These are phyloP conservation scores for Apiospora hydei DNA, from an alignment of 2,329 filamentous ascomycete genomes.

Conservation along the genomic window DNA sequence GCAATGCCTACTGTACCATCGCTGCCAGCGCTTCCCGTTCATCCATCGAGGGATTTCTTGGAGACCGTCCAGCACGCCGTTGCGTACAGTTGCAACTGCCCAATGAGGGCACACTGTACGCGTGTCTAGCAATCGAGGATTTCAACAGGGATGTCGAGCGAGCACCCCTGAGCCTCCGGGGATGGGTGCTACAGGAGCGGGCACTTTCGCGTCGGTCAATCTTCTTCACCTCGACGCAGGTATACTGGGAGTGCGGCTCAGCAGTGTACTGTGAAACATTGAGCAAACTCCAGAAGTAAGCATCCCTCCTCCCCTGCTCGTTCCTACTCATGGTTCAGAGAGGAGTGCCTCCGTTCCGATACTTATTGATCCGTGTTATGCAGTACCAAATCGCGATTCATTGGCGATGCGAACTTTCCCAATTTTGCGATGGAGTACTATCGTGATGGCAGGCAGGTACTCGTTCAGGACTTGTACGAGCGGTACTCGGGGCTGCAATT, in stretches of 20 bases:
- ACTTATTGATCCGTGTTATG: too few species aligned
- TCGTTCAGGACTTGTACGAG: slow-evolving; percentile 32
- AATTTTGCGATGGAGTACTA: slow-evolving; percentile 30
- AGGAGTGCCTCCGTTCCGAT: too few species aligned
- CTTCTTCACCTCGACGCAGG: slow-evolving; percentile 30
- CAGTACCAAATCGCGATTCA: slow-evolving; percentile 30
- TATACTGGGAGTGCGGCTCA: slow-evolving; percentile 33
- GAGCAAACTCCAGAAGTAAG: slow-evolving; percentile 30
- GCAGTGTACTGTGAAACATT: slow-evolving; percentile 31
- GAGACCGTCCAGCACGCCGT: neutral
- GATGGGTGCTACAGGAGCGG: slow-evolving; percentile 33
- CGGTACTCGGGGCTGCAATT: slow-evolving; percentile 31
- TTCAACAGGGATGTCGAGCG: slow-evolving; percentile 31
- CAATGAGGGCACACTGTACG: slow-evolving; percentile 14
- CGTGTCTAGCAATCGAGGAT: slow-evolving; percentile 31
- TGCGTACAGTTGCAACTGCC: neutral
- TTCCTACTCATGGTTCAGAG: too few species aligned
- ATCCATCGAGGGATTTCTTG: neutral
- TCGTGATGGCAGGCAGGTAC: slow-evolving; percentile 29
- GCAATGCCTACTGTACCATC: slow-evolving; percentile 31
- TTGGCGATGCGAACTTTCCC: slow-evolving; percentile 32
- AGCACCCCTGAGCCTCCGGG: slow-evolving; percentile 28
- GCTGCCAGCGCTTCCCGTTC: slow-evolving; percentile 18
- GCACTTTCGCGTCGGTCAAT: slow-evolving; percentile 31
- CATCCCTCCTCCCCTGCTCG: too few species aligned